Evolutionary conservation across 306 rosid species (phyloP).

Genomic region (Adenanthera pavonina): DNA sequence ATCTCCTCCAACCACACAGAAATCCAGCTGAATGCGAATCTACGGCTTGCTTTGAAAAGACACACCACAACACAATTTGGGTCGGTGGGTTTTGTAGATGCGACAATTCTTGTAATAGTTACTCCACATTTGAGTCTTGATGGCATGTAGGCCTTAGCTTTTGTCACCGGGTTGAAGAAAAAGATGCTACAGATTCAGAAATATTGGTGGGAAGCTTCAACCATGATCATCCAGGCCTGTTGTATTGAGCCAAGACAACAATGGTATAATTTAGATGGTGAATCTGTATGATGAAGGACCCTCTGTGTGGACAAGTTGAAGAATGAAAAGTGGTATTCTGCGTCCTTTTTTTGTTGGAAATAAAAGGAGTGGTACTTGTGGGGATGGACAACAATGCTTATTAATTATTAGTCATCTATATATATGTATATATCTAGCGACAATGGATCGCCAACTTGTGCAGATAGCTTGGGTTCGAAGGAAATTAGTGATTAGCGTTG

Average conservation of each 20-base stretch:
- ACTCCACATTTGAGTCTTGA: neutral
- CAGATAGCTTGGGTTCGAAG: neutral
- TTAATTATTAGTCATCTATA: neutral
- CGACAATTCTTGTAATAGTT: neutral
- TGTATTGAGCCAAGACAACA: neutral
- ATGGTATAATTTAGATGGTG: no score
- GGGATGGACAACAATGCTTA: neutral
- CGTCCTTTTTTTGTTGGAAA: neutral
- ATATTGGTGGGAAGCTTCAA: neutral
- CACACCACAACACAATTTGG: neutral
- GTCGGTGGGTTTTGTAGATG: neutral
- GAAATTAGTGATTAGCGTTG: neutral
- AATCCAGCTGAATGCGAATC: neutral
- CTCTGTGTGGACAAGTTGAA: neutral
- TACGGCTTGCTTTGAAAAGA: fast-evolving
- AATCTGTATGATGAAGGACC: neutral
- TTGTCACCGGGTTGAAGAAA: neutral
- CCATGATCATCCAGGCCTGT: conserved; percentile 5
- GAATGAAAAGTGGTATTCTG: neutral
- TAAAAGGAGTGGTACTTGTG: neutral
- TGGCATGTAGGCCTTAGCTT: neutral
- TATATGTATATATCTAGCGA: neutral
- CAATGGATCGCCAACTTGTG: neutral
- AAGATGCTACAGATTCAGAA: neutral
- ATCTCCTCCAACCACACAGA: neutral